Conservation (phyloP, 106 monocot genomes). For the Phalaenopsis aphrodite region DNA sequence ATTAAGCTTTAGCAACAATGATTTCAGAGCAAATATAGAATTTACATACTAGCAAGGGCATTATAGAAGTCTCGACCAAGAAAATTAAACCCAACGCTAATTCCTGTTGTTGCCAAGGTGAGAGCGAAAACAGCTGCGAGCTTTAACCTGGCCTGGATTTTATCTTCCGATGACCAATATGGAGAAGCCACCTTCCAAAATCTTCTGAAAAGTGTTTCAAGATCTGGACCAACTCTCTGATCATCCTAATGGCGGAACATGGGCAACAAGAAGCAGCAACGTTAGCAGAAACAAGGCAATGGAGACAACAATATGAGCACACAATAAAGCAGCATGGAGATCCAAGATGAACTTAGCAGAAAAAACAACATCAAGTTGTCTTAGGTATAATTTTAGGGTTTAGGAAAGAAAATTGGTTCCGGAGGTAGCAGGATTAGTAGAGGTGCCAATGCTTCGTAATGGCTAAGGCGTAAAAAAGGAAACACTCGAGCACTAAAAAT, state of each 20-base stretch:
- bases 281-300: background rate
- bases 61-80: constrained; percentile 89
- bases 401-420: background rate
- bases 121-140: constrained; percentile 88
- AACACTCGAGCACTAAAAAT: background rate
- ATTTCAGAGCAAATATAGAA: background rate
- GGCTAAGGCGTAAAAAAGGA: too few species aligned
- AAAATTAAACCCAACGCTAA: constrained; percentile 73
- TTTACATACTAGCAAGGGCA: constrained; percentile 84
- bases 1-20: background rate
- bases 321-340: background rate
- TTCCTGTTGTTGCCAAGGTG: constrained; percentile 81
- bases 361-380: background rate
- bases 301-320: background rate
- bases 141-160: constrained; percentile 69
- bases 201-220: constrained; percentile 61
- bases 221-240: constrained; percentile 41
- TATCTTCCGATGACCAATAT: constrained; percentile 97
- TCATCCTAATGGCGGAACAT: constrained; percentile 26
- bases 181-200: constrained; percentile 95
- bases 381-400: background rate
- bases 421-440: background rate
- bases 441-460: background rate
- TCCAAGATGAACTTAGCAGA: background rate
- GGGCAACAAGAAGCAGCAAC: background rate